A percentile compares a stretch with the other conserved stretches of the same genome.
phyloP scores from a whole-genome alignment of 805 yeast genomes.

The Candida loeiensis region DNA sequence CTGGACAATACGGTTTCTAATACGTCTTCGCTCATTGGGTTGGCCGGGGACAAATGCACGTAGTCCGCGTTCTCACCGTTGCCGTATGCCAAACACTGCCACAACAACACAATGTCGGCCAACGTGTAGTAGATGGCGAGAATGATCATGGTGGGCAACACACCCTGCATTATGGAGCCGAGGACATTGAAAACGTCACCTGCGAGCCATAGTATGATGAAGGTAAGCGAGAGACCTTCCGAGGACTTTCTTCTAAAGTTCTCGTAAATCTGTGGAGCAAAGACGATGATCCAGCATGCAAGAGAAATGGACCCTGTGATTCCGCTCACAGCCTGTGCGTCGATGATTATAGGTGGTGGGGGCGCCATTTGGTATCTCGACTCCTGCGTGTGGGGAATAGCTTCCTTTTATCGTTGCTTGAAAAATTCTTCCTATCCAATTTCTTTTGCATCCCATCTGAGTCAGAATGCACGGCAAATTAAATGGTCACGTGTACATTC shows the following conservation, averaged over 20 bases:
- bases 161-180: conserved; percentile 87
- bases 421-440: conserved; percentile 1
- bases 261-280: conserved; percentile 95
- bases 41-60: conserved; percentile 83
- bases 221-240: conserved; percentile 84
- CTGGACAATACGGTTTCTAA: conserved; percentile 56
- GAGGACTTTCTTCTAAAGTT: conserved; percentile 80
- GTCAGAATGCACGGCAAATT: conserved; percentile 9
- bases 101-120: conserved; percentile 80
- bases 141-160: conserved; percentile 90
- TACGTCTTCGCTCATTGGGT: conserved; percentile 71
- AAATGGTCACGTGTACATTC: not conserved
- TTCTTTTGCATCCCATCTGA: conserved; percentile 8
- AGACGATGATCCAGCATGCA: conserved; percentile 97
- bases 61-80: conserved; percentile 60
- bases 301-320: conserved; percentile 84
- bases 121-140: conserved; percentile 89
- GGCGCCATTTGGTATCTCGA: conserved; percentile 40
- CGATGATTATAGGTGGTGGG: conserved; percentile 62
- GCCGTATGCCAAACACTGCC: conserved; percentile 83
- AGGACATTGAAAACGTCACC: conserved; percentile 93
- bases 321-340: conserved; percentile 71
- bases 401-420: conserved; percentile 3
- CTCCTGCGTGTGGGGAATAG: not conserved
- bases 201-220: conserved; percentile 84